These are phyloP conservation scores for Aspergillus japonicus DNA, from an alignment of 2,329 filamentous ascomycete genomes.

Conservation along the genomic window DNA sequence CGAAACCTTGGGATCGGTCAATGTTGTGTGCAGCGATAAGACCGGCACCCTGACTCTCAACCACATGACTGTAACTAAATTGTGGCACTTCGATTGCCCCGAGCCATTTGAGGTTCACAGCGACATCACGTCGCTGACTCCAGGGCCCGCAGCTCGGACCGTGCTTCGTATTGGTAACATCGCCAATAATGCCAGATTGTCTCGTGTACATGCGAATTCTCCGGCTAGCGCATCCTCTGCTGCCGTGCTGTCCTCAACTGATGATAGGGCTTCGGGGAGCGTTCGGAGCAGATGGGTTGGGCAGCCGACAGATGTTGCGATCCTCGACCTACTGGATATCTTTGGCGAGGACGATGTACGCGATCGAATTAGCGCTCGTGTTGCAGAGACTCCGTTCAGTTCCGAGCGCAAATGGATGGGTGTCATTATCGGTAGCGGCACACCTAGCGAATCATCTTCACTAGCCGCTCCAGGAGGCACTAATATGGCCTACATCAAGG, in stretches of 20 bases:
- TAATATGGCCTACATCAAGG: conserved; percentile 92
- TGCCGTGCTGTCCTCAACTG: conserved; percentile 81
- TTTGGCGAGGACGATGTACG: conserved; percentile 91
- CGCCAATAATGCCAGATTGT: conserved; percentile 87
- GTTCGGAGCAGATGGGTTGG: conserved; percentile 89
- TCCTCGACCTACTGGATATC: conserved; percentile 86
- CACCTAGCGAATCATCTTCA: conserved; percentile 52
- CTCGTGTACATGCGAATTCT: conserved; percentile 68
- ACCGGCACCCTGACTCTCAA: conserved; percentile 95
- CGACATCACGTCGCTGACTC: conserved; percentile 53
- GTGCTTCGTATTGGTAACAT: conserved; percentile 93
- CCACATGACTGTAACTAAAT: conserved; percentile 94
- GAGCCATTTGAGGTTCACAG: conserved; percentile 58
- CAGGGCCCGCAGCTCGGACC: conserved; percentile 71
- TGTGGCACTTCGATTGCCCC: conserved; percentile 84
- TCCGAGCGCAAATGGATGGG: conserved; percentile 99
- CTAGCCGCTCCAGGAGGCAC: conserved; percentile 51
- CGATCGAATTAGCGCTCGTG: conserved; percentile 76
- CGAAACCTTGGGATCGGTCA: conserved; percentile 96
- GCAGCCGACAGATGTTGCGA: conserved; percentile 95
- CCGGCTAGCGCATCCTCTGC: conserved; percentile 69
- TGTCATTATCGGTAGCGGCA: conserved; percentile 68
- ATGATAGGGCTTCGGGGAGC: conserved; percentile 59
- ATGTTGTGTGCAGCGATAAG: conserved; percentile 99
- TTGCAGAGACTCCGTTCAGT: conserved; percentile 89